Evolutionary conservation across 257 asterid species (phyloP), one percentile per base, ranked within the genome.

Genomic region (Forsythia suspensa): DNA sequence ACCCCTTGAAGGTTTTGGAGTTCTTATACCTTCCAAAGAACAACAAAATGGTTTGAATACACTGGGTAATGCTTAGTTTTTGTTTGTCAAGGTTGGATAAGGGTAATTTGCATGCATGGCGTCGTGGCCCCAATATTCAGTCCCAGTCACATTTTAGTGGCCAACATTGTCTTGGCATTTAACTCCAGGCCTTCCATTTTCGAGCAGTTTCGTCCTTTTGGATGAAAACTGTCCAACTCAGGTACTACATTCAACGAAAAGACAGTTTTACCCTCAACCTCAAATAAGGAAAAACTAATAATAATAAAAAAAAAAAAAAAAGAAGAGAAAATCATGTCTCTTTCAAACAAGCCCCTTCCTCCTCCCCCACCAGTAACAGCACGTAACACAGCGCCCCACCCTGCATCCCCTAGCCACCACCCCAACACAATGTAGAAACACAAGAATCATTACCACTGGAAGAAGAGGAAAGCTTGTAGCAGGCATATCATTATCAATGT

Each of bases 1-100:
- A 74, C 98, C 97, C 18, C 91, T 94, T 79, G 97, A 94, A 92
- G 98, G 98, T 81, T 94, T 94, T 81, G 98, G 98, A 65, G 97
- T 94, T 80, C 97, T 94, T 51, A 68, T 94, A 78, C 98, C 98
- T 82, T 89, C 97, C 34, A 86, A 89, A 83, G 98, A 92, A 89
- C 96, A 91, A 79, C 82, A 86, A 55, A 89, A 94, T 89, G 97
- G 98, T 69, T 79, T 94, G 84, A 90, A 83, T 87, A 91, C 96
- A 77, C 81, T 94, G 69, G 97, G 98, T 92, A 89, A 82, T 81
- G 82, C 80, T 76, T 41, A 59, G 39, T 29, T 79, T 79, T 80
- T 43, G 61, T 37, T 48, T 75, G 46, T 71, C 37, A 41, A 29
- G 70, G 73, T 80, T 75, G 61, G 76, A 63, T 63, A 29, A 63